Conservation (phyloP, 768 basidiomycete genomes). For the Pleurotus citrinopileatus region DNA sequence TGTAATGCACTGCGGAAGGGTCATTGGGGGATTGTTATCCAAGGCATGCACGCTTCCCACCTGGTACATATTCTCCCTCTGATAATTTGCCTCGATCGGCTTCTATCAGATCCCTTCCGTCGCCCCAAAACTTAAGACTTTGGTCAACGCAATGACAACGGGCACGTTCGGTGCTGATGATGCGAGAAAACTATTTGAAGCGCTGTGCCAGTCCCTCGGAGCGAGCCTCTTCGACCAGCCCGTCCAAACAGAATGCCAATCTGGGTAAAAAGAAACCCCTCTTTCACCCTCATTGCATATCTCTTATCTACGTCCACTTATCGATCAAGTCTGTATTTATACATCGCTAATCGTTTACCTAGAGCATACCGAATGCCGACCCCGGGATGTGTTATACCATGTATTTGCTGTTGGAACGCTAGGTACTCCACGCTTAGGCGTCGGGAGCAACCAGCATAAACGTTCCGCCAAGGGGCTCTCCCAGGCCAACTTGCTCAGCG, state of each 20-base stretch:
- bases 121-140: constrained; percentile 34
- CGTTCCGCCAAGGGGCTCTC: constrained; percentile 44
- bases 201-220: constrained; percentile 41
- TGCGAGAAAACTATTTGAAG: constrained; percentile 46
- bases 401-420: not conserved
- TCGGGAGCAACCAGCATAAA: constrained; percentile 44
- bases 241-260: too few species aligned
- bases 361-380: too few species aligned
- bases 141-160: constrained; percentile 43
- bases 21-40: constrained; percentile 32
- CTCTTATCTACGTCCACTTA: too few species aligned
- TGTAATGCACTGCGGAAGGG: constrained; percentile 35
- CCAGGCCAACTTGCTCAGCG: constrained; percentile 36
- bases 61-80: not conserved
- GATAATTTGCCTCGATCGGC: not conserved
- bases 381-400: too few species aligned
- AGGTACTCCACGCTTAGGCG: not conserved
- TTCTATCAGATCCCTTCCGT: constrained; percentile 36
- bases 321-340: too few species aligned
- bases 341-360: too few species aligned
- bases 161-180: constrained; percentile 48
- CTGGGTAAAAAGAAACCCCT: too few species aligned
- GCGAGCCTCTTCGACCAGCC: constrained; percentile 34
- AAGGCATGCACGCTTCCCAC: constrained; percentile 23
- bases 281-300: too few species aligned